A percentile compares a stretch with the other conserved stretches of the same genome.
Evolutionary conservation across 768 basidiomycete genomes (phyloP).

Genomic region (Gautieria morchelliformis): DNA sequence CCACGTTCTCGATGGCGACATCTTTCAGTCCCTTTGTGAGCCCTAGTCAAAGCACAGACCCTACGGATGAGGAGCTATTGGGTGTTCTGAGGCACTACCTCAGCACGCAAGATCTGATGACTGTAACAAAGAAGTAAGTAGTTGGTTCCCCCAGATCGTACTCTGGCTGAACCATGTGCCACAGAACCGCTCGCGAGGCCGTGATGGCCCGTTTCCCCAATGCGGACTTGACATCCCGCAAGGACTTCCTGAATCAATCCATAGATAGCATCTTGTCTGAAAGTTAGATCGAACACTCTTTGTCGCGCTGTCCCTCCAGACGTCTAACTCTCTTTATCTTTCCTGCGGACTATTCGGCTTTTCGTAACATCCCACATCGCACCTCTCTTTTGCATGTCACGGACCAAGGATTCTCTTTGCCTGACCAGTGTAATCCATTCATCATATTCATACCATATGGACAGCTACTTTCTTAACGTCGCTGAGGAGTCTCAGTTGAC

Average conservation of each 20-base stretch:
- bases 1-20: slow-evolving; percentile 83
- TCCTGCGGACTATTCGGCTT: background rate
- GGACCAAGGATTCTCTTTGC: slow-evolving; percentile 3
- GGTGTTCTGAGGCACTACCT: slow-evolving; percentile 75
- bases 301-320: background rate
- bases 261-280: slow-evolving; percentile 91
- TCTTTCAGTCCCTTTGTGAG: slow-evolving; percentile 73
- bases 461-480: background rate
- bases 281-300: slow-evolving; percentile 36
- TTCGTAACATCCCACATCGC: background rate
- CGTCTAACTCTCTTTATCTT: background rate
- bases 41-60: slow-evolving; percentile 70
- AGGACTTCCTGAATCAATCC: slow-evolving; percentile 87
- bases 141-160: slow-evolving; percentile 4
- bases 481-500: no score
- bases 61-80: slow-evolving; percentile 79
- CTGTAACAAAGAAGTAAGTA: slow-evolving; percentile 87
- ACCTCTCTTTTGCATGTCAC: slow-evolving; percentile 7
- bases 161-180: background rate
- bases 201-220: slow-evolving; percentile 87
- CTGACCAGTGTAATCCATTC: slow-evolving; percentile 5
- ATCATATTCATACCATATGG: slow-evolving; percentile 4
- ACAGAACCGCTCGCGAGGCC: slow-evolving; percentile 81
- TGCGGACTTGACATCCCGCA: slow-evolving; percentile 74
- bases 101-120: slow-evolving; percentile 91